Evolutionary conservation across 2,329 filamentous ascomycete species (phyloP), one percentile per base, ranked within the genome.

Genomic region (Beauveria rudraprayagi): DNA sequence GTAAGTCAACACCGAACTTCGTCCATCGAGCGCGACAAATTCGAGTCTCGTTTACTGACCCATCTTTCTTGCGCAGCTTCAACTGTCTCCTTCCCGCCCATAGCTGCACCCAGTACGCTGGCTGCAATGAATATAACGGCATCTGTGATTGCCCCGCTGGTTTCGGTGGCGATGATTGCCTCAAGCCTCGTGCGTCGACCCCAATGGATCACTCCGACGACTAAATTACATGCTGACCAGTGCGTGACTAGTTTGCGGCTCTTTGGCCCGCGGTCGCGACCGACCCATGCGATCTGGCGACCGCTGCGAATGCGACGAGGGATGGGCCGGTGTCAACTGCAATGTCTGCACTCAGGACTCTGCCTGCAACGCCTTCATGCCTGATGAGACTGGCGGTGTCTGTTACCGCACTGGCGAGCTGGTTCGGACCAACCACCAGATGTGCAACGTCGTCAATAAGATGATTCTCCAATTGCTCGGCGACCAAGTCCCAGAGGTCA

Each of bases 281-380:
- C 84, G 94, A 67, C 84, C 87, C 24, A 87, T 90, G 71, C 85
- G 94, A 70, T 78, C 85, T 57, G 86, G 84, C 64, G 81, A 86
- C 62, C 78, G 80, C 46, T 99, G 94, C 76, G 78, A 91, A 47
- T 99, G 94, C 74, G 89, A 92, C 70, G 90, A 96, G 43, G 94
- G 94, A 61, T 99, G 94, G 94, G 84, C 84, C 46, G 94, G 94
- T 65, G 93, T 99, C 77, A 99, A 99, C 79, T 99, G 94, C 83
- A 99, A 94, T 69, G 91, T 99, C 61, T 99, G 94, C 76, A 86
- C 88, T 63, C 85, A 86, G 4, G 82, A 97, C 72, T 79, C 88
- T 66, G 92, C 90, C 17, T 99, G 94, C 70, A 85, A 94, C 71
- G 87, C 90, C 40, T 79, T 99, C 75, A 96, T 96, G 87, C 90